phyloP scores from a whole-genome alignment of 805 yeast species.

The Debaryomyces castellii region DNA sequence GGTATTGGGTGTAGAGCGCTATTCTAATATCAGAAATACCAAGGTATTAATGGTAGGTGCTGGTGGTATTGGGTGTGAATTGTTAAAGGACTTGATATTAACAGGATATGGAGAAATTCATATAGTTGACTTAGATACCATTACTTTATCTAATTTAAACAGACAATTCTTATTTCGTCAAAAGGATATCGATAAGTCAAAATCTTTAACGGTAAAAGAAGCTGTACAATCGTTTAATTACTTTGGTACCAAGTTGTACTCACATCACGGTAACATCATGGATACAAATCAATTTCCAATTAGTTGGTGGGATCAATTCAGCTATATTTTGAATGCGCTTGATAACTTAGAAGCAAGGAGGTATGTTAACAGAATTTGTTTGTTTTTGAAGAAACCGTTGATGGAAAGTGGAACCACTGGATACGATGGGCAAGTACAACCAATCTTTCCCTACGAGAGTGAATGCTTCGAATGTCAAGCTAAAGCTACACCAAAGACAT shows the following conservation, averaged over 20 bases:
- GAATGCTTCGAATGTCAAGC: conserved; percentile 94
- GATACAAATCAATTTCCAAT: conserved; percentile 69
- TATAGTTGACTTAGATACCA: conserved; percentile 92
- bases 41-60: conserved; percentile 87
- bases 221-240: conserved; percentile 76
- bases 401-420: conserved; percentile 97
- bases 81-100: conserved; percentile 74
- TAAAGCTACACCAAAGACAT: conserved; percentile 85
- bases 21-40: conserved; percentile 30
- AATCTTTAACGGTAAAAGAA: conserved; percentile 78
- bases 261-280: conserved; percentile 88
- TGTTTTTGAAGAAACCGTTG: conserved; percentile 70
- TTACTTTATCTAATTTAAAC: conserved; percentile 87
- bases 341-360: conserved; percentile 94
- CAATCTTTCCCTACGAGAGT: conserved; percentile 74
- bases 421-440: conserved; percentile 89
- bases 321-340: conserved; percentile 83
- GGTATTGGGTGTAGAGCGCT: conserved; percentile 42
- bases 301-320: conserved; percentile 72
- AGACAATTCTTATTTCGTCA: conserved; percentile 90
- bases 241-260: conserved; percentile 56
- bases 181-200: conserved; percentile 85
- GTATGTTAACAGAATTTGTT: conserved; percentile 81
- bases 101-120: conserved; percentile 86
- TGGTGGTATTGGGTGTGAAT: conserved; percentile 95